These are phyloP conservation scores for Hanseniaspora meyeri DNA, from an alignment of 805 yeast genomes.

Conservation along the genomic window DNA sequence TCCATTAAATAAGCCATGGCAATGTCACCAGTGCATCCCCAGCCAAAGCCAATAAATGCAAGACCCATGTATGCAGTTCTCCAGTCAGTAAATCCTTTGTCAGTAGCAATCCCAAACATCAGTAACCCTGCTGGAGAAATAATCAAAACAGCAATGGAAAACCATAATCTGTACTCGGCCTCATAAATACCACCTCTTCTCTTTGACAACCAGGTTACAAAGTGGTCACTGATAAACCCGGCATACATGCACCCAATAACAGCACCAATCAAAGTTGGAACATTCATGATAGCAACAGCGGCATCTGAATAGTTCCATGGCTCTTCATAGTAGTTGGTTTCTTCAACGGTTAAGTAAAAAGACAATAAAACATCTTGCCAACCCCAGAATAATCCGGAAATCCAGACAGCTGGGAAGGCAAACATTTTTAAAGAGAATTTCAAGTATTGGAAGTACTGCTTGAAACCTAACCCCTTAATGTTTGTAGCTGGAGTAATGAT, in stretches of 20 bases:
- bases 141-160: conserved; percentile 42
- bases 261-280: conserved; percentile 58
- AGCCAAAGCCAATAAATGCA: conserved; percentile 55
- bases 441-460: conserved; percentile 48
- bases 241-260: conserved; percentile 54
- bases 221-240: conserved; percentile 46
- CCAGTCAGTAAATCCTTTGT: conserved; percentile 36
- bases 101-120: conserved; percentile 57
- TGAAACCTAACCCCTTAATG: conserved; percentile 50
- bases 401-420: conserved; percentile 50
- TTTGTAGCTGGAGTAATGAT: conserved; percentile 46
- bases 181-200: conserved; percentile 50
- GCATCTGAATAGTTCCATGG: conserved; percentile 57
- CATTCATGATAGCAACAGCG: conserved; percentile 64
- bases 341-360: conserved; percentile 63
- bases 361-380: conserved; percentile 65
- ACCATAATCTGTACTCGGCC: conserved; percentile 53
- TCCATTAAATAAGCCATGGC: conserved; percentile 59
- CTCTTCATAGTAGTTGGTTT: conserved; percentile 47
- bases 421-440: conserved; percentile 42
- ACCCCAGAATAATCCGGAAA: conserved; percentile 70
- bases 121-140: conserved; percentile 50
- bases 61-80: conserved; percentile 46
- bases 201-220: conserved; percentile 52
- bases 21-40: conserved; percentile 61